Percentiles rank a stretch among this genome's conserved stretches.
Conservation (phyloP, 345 rosid species). For the Citrus unshiu region DNA sequence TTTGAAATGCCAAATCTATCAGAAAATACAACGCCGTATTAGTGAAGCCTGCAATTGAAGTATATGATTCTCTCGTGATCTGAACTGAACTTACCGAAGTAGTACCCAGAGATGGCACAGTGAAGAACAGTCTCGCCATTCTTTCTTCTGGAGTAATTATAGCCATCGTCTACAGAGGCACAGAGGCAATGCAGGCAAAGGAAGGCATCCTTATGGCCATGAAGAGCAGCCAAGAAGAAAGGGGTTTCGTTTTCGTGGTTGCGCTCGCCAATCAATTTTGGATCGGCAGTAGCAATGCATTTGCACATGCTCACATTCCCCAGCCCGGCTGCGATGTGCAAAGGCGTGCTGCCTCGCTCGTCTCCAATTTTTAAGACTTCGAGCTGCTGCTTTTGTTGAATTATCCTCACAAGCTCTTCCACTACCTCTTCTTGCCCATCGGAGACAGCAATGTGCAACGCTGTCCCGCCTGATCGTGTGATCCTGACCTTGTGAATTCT, state of each 20-base stretch:
- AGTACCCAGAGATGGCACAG: slow-evolving; percentile 28
- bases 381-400: not conserved
- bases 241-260: slow-evolving; percentile 43
- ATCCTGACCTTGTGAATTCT: slow-evolving; percentile 9
- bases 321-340: slow-evolving; percentile 38
- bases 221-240: slow-evolving; percentile 29
- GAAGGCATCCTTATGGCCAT: slow-evolving; percentile 35
- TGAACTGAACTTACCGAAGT: slow-evolving; percentile 25
- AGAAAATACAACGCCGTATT: not conserved
- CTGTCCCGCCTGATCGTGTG: slow-evolving; percentile 37
- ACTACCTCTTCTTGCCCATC: slow-evolving; percentile 25
- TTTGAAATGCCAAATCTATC: slow-evolving; percentile 51
- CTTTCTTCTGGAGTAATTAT: slow-evolving; percentile 15
- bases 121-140: slow-evolving; percentile 41
- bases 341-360: slow-evolving; percentile 33
- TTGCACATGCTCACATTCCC: slow-evolving; percentile 36
- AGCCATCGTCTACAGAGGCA: not conserved
- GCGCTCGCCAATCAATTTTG: slow-evolving; percentile 8
- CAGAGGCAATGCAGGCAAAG: slow-evolving; percentile 22
- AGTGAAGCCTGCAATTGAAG: too few relatives aligned
- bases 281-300: slow-evolving; percentile 4
- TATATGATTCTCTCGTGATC: not conserved
- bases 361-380: slow-evolving; percentile 8
- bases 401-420: slow-evolving; percentile 4
- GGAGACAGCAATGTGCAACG: slow-evolving; percentile 39